Base-by-base conservation (phyloP, 192 early-diverging fungal species). In the Phlyctochytrium arcticum region DNA sequence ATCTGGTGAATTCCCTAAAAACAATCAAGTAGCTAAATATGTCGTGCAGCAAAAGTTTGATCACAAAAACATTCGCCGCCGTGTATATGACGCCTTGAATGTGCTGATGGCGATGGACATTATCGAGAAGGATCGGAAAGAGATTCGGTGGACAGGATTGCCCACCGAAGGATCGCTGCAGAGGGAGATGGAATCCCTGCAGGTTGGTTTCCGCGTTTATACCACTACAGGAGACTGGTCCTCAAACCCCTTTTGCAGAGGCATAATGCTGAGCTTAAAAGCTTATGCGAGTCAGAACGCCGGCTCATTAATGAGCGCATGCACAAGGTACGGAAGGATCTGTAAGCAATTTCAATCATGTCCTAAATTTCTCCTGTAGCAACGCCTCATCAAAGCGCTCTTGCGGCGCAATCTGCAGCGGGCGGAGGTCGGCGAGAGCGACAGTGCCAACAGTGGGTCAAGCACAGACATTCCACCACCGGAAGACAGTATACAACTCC, bases 31-130 rank as follows among this genome's bases (percentile, higher is more conserved):
- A n/a, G n/a, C n/a, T n/a, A n/a, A n/a, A n/a, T 44, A 44, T 12
- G 12, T 12, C 39, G 15, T n/a, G 21, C 39, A n/a, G 23, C 42
- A 60, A 31, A 60, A 68, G 47, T 62, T 54, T 56, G 82, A 84
- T 62, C 75, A 78, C 44, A 80, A 88, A 69, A 88, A 86, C 51
- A 85, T 88, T 54, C 79, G 86, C 19, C 73, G 86, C 32, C 83
- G 86, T 23, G 86, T 88, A 0, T 88, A 88, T 56, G 86, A 88
- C 70, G 86, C 86, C n/a, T 67, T 88, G 35, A 88, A 88, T 54
- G 83, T 88, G 10, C 59, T 86, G 39, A 83, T 82, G 75, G 81
- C 84, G 4, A 76, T 88, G 61, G 77, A 64, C 19, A 85, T 88
- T 29, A 88, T 88, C 48, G 69, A 51, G 9, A 88, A 85, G 74